These are phyloP conservation scores for Salvia sclarea DNA, from an alignment of 305 asterid genomes.

Conservation along the genomic window DNA sequence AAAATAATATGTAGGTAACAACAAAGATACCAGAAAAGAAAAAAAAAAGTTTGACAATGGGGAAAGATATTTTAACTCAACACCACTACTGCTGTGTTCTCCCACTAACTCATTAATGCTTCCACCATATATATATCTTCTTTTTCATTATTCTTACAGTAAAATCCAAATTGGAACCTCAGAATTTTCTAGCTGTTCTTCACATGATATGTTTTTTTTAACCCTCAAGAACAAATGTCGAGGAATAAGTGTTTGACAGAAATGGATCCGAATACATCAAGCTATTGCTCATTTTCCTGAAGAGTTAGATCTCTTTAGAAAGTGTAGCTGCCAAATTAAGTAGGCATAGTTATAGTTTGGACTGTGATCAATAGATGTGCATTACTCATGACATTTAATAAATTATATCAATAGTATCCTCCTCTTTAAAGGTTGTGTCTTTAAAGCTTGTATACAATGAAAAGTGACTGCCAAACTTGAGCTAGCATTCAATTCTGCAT, in stretches of 20 bases:
- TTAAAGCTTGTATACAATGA: conserved; percentile 10
- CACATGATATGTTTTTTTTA: conserved; percentile 35
- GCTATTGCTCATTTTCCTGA: neutral
- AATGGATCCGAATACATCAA: neutral
- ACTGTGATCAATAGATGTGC: neutral
- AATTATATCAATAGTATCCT: neutral
- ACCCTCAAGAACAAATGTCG: conserved; percentile 10
- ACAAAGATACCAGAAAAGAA: neutral
- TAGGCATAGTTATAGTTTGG: neutral
- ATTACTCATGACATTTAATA: neutral
- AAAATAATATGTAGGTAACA: neutral
- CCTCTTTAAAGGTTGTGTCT: neutral
- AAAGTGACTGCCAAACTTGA: neutral
- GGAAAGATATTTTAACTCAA: neutral
- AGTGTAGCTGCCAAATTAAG: neutral
- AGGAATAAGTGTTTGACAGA: neutral
- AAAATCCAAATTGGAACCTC: conserved; percentile 27
- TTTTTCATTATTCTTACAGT: conserved; percentile 21
- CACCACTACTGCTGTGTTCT: neutral
- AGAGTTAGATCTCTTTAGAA: neutral
- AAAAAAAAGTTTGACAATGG: neutral
- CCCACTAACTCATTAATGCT: conserved; percentile 17
- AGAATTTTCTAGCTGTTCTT: conserved; percentile 13
- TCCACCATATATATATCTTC: conserved; percentile 10
- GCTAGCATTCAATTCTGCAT: conserved; percentile 5